These are phyloP conservation scores for Cyclostephanos invisitatus DNA, from an alignment of 108 stramenopile species.

Conservation along the genomic window DNA sequence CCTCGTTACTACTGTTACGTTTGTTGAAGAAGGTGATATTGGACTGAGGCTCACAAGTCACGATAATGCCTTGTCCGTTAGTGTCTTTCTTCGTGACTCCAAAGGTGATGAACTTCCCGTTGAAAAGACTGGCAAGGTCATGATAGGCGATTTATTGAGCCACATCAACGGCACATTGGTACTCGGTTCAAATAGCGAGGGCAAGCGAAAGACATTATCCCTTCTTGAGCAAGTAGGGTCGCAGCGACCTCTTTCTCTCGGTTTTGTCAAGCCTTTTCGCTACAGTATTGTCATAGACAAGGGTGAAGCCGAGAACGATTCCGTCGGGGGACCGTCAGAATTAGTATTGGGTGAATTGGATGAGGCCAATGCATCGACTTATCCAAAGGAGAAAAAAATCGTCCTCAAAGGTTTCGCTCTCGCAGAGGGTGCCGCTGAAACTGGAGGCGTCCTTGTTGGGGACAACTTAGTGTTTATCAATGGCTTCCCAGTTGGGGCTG, in stretches of 20 bases:
- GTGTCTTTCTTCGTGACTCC: slow-evolving; percentile 55
- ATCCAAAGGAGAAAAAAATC: slow-evolving; percentile 54
- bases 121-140: slow-evolving; percentile 49
- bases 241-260: slow-evolving; percentile 64
- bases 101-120: slow-evolving; percentile 61
- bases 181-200: slow-evolving; percentile 63
- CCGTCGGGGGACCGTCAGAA: slow-evolving; percentile 72
- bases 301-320: slow-evolving; percentile 24
- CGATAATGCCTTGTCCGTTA: slow-evolving; percentile 67
- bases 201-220: slow-evolving; percentile 55
- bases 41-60: slow-evolving; percentile 77
- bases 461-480: slow-evolving; percentile 86
- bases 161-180: slow-evolving; percentile 72
- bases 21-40: slow-evolving; percentile 60
- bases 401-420: slow-evolving; percentile 66
- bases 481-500: slow-evolving; percentile 83
- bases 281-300: slow-evolving; percentile 55
- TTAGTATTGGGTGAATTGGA: slow-evolving; percentile 59
- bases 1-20: slow-evolving; percentile 48
- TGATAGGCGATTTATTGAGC: slow-evolving; percentile 63
- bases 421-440: slow-evolving; percentile 73
- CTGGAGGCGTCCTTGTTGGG: slow-evolving; percentile 72
- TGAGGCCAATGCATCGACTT: slow-evolving; percentile 22
- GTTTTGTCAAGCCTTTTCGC: slow-evolving; percentile 70
- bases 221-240: slow-evolving; percentile 59